These are phyloP conservation scores for Phyllosticta citribraziliensis DNA, from an alignment of 2,329 filamentous ascomycete genomes.

Conservation along the genomic window DNA sequence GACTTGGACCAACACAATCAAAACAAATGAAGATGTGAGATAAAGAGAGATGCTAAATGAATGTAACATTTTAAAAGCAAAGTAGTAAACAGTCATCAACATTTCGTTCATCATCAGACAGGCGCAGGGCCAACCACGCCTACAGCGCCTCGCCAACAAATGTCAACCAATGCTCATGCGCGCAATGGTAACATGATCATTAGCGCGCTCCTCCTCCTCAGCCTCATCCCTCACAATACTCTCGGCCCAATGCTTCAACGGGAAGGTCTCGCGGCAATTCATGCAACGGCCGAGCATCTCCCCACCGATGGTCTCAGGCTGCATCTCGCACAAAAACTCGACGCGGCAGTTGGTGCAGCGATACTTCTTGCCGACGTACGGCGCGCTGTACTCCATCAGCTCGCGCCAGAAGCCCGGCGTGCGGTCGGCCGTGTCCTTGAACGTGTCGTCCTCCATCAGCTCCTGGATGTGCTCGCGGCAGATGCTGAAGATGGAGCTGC, in stretches of 20 bases:
- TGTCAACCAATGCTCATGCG: neutral
- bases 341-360: neutral
- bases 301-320: neutral
- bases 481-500: neutral
- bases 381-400: neutral
- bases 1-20: neutral
- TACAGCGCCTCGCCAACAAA: neutral
- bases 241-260: neutral
- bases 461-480: neutral
- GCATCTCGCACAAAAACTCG: neutral
- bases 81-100: neutral
- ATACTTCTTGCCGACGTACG: neutral
- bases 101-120: neutral
- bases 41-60: neutral
- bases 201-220: neutral
- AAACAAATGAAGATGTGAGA: neutral
- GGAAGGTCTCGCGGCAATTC: neutral
- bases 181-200: neutral
- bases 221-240: neutral
- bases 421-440: neutral
- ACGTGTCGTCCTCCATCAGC: neutral
- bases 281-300: neutral
- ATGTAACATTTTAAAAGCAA: neutral
- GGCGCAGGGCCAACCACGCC: neutral
- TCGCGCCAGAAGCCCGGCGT: neutral